phyloP scores from a whole-genome alignment of 768 basidiomycete genomes.

The Lactifluus pinguis region DNA sequence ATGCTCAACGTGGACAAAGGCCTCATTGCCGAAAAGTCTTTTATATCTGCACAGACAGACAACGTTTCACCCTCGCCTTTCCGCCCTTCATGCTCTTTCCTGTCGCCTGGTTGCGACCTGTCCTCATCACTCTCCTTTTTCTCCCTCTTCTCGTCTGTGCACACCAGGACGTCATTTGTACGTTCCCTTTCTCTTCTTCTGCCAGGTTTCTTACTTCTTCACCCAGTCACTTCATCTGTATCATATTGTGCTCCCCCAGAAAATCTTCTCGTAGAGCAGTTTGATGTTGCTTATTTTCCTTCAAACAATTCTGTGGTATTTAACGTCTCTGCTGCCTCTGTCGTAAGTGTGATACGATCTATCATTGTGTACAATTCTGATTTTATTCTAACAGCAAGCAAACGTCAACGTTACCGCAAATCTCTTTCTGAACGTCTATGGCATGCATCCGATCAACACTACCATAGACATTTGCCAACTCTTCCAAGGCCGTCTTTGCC shows the following conservation, averaged over 20 bases:
- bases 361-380: conserved; percentile 14
- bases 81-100: conserved; percentile 47
- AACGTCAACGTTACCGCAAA: conserved; percentile 78
- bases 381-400: conserved; percentile 38
- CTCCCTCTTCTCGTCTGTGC: conserved; percentile 36
- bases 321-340: conserved; percentile 79
- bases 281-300: conserved; percentile 64
- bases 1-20: conserved; percentile 17
- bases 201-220: not conserved
- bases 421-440: conserved; percentile 81
- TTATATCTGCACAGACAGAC: conserved; percentile 13
- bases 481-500: conserved; percentile 76
- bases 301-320: conserved; percentile 69
- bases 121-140: conserved; percentile 30
- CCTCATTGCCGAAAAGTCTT: conserved; percentile 3
- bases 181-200: conserved; percentile 25
- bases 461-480: conserved; percentile 82
- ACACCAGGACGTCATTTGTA: conserved; percentile 52
- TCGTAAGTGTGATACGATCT: conserved; percentile 43
- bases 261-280: conserved; percentile 68
- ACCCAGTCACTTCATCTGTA: conserved; percentile 74
- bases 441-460: conserved; percentile 69
- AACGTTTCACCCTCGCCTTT: not conserved
- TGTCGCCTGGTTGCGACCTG: conserved; percentile 72
- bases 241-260: conserved; percentile 80